Base-by-base conservation (phyloP, 2,329 filamentous ascomycete genomes). In the Clarireedia hainanense region DNA sequence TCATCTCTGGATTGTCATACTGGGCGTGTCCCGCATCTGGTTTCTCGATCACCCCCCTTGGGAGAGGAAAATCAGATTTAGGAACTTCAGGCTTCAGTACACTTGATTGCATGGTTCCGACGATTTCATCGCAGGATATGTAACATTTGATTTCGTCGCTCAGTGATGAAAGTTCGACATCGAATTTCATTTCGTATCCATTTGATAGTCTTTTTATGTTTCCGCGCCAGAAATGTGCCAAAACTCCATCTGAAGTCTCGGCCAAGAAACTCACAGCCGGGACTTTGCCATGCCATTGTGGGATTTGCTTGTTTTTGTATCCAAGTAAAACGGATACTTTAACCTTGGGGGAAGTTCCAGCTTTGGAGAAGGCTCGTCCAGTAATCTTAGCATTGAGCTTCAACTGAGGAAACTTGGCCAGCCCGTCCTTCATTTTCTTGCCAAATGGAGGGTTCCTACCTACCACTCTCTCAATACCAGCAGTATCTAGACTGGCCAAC, bases 391-490 rank as follows among this genome's bases (percentile, higher is more conserved):
- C 66, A 12, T 69, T 64, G 37, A 83, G 58, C 1, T 64, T 72
- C 17, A 85, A 65, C 3, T 70, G 68, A 12, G 94, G 94, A 64
- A 96, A 97, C 0, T 77, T 76, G 1, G 78, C 79, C 9, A 94
- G 71, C 20, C 76, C 75, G 12, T 83, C 80, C 14, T 88, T 73
- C 43, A 95, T 67, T 43, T 85, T 85, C 46, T 80, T 78, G 0
- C 92, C 94, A 66, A 88, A 96, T 0, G 92, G 90, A 0, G 91
- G 89, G 61, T 95, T 90, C 53, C 86, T 85, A 60, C 84, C 86
- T 47, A 95, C 70, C 24, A 90, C 73, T 48, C 83, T 79, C 64
- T 97, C 92, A 51, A 99, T 89, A 26, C 83, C 79, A 52, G 84
- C 80, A 26, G 85, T 76, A 37, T 92, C 85, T 14, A 83, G 77